Evolutionary conservation across 331 rosid genomes (phyloP), one percentile per base, ranked within the genome.

Genomic region (Pyrus hybrid): DNA sequence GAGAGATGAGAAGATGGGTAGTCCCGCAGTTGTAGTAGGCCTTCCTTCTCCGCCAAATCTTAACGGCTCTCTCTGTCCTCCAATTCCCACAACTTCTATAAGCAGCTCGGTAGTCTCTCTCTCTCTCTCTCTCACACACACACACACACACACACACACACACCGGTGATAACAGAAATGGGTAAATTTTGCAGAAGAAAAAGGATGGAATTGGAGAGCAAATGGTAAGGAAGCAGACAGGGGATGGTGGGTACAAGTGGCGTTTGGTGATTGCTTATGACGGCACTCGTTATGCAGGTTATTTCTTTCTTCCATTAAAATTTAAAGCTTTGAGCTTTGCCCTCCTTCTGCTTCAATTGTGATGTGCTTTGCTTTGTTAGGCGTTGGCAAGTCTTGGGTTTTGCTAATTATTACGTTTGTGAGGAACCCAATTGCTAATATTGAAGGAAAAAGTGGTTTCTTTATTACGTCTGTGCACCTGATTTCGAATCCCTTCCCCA

Each of bases 201-300:
- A 30, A 26, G 35, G 83, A 35, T 65, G 71, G 57, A 51, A 17
- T 51, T 51, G 57, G 77, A 51, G 78, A 56, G 58, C 63, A 58
- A 68, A 9, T 67, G 62, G 63, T 17, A 35, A 67, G 72, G 86
- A 85, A 80, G 51, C 78, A 77, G 43, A 23, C 68, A 57, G 74
- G 74, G 60, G 81, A 63, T 77, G 78, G 82, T 12, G 83, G 80
- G 63, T 86, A 75, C 73, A 94, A 94, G 45, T 94, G 99, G 99
- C 97, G 99, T 54, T 79, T 94, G 71, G 81, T 90, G 78, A 76
- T 94, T 80, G 89, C 97, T n/a, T 94, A 90, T 65, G 99, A 94
- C 30, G 99, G 97, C 53, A 92, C 99, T 56, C 80, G 75, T 2
- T 94, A 90, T 53, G 77, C 97, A 82, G 99, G 99, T 87, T 71